phyloP scores from a whole-genome alignment of 1,284 basidiomycete genomes.

The Wolfiporia cocos region DNA sequence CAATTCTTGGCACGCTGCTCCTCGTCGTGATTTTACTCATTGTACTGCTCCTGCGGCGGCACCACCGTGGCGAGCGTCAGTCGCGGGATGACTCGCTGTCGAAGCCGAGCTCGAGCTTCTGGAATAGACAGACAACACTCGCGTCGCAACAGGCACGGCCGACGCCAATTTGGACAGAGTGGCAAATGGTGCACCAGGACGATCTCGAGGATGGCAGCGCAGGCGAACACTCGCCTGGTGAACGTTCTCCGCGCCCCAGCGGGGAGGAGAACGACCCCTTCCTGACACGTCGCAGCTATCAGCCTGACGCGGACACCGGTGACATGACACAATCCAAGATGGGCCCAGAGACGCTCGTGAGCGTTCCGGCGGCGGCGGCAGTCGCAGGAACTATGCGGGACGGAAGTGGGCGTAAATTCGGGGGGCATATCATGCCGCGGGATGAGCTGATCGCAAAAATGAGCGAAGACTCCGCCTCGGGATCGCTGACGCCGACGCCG shows the following conservation, averaged over 20 bases:
- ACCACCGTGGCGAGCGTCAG: conserved; percentile 22
- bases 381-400: conserved; percentile 13
- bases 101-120: conserved; percentile 21
- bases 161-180: conserved; percentile 49
- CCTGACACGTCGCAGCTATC: conserved; percentile 33
- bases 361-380: conserved; percentile 20
- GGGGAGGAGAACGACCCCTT: conserved; percentile 64
- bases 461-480: conserved; percentile 16
- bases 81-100: neutral
- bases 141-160: conserved; percentile 15
- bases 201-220: conserved; percentile 13
- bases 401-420: conserved; percentile 12
- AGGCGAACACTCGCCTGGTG: conserved; percentile 37
- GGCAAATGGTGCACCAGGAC: conserved; percentile 37
- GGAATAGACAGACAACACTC: conserved; percentile 24
- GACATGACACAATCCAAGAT: conserved; percentile 23
- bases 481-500: conserved; percentile 13
- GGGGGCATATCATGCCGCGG: conserved; percentile 26
- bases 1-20: conserved; percentile 30
- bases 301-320: conserved; percentile 16
- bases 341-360: conserved; percentile 23
- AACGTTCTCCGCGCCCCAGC: conserved; percentile 58
- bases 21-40: conserved; percentile 46
- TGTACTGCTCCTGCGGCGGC: conserved; percentile 43
- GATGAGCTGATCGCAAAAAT: conserved; percentile 22